phyloP scores from a whole-genome alignment of 2,329 filamentous ascomycete species.

The Monosporascus sp. region DNA sequence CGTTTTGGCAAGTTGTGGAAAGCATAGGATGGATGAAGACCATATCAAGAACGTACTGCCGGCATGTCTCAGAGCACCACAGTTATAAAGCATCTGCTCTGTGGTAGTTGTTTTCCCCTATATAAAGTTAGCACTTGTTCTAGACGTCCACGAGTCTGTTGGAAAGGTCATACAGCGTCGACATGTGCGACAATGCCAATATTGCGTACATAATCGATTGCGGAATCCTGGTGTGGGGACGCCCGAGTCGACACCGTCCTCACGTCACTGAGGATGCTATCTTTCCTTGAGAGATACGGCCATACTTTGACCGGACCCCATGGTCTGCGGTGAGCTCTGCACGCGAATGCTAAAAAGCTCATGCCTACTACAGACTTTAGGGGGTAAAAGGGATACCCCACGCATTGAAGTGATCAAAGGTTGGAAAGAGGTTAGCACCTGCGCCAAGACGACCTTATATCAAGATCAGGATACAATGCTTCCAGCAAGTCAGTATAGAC shows the following conservation, averaged over 20 bases:
- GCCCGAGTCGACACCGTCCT: constrained; percentile 13
- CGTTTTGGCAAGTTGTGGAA: background rate
- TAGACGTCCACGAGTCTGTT: background rate
- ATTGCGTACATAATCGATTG: constrained; percentile 68
- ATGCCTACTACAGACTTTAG: constrained; percentile 14
- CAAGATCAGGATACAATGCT: too few species aligned
- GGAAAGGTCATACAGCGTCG: constrained; percentile 61
- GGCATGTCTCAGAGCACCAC: constrained; percentile 79
- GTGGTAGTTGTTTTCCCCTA: constrained; percentile 95
- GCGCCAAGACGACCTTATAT: too few species aligned
- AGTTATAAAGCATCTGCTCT: constrained; percentile 98
- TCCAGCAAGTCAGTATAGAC: too few species aligned
- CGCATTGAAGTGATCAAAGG: constrained; percentile 1
- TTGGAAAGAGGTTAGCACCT: background rate
- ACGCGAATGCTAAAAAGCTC: constrained; percentile 18
- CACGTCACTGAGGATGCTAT: constrained; percentile 2
- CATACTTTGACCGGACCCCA: constrained; percentile 13
- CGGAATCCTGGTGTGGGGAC: constrained; percentile 26
- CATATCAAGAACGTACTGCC: constrained; percentile 48
- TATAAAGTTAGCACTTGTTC: constrained; percentile 6
- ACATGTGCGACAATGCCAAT: constrained; percentile 99
- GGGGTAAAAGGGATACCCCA: constrained; percentile 1
- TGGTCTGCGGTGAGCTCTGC: constrained; percentile 19
- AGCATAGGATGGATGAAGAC: constrained; percentile 3
- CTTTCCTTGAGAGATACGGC: constrained; percentile 6